phyloP scores from a whole-genome alignment of 495 filamentous ascomycete genomes.

The Aspergillus steynii region DNA sequence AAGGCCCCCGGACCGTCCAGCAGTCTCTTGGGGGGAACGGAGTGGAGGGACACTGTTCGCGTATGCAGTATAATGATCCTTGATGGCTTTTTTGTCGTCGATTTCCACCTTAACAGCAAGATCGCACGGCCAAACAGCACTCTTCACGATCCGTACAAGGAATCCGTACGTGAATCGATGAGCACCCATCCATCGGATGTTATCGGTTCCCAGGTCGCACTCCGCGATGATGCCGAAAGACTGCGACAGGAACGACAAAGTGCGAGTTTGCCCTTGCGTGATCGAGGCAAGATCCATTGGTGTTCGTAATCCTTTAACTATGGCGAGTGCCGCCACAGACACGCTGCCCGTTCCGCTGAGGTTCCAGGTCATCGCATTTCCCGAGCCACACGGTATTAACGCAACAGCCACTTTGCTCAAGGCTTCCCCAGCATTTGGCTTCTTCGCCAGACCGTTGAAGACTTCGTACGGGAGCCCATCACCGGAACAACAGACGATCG shows the following conservation, averaged over 20 bases:
- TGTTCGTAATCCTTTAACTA: slow-evolving; percentile 81
- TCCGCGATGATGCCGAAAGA: slow-evolving; percentile 90
- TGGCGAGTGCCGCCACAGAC: slow-evolving; percentile 72
- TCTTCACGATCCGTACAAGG: slow-evolving; percentile 66
- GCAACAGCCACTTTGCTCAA: slow-evolving; percentile 78
- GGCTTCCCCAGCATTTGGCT: slow-evolving; percentile 70
- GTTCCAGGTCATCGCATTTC: slow-evolving; percentile 93
- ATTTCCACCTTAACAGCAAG: slow-evolving; percentile 79
- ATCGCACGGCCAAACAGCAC: slow-evolving; percentile 83
- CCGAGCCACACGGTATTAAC: slow-evolving; percentile 89
- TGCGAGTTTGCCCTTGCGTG: slow-evolving; percentile 72
- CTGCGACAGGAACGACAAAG: slow-evolving; percentile 87
- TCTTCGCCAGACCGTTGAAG: slow-evolving; percentile 86
- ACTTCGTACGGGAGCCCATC: slow-evolving; percentile 92
- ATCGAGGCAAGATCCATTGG: slow-evolving; percentile 84
- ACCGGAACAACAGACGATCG: slow-evolving; percentile 85
- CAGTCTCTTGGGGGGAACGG: slow-evolving; percentile 24
- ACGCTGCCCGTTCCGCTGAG: slow-evolving; percentile 78
- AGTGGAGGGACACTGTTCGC: slow-evolving; percentile 32
- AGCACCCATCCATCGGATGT: slow-evolving; percentile 89
- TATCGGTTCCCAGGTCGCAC: slow-evolving; percentile 81
- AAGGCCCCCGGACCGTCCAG: slow-evolving; percentile 50
- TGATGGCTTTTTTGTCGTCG: slow-evolving; percentile 73
- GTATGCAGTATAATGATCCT: slow-evolving; percentile 66
- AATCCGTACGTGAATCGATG: slow-evolving; percentile 84